phyloP scores from a whole-genome alignment of 371 early-diverging fungal genomes.

The Apophysomyces trapeziformis region DNA sequence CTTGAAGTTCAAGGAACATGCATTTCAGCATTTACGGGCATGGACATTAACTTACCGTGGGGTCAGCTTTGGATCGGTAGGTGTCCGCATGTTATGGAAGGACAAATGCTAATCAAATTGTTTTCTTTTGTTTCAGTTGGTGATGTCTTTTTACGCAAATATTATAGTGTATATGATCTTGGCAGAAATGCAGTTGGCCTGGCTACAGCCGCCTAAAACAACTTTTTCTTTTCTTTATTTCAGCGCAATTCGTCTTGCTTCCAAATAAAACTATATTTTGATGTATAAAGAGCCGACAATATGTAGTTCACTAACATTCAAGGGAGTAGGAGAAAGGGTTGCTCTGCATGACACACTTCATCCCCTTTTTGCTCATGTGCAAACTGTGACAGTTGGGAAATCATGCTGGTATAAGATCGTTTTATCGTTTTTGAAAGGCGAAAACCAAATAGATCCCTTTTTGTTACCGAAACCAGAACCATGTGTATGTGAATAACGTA shows the following conservation, averaged over 20 bases:
- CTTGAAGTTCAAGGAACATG: slow-evolving; percentile 82
- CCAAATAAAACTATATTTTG: too few species aligned
- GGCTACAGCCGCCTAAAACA: slow-evolving; percentile 33
- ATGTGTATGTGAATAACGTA: too few species aligned
- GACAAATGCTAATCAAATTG: neutral
- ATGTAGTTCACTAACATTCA: too few species aligned
- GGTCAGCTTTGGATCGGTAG: slow-evolving; percentile 53
- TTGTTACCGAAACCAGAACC: neutral
- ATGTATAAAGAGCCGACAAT: too few species aligned
- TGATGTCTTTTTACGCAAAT: slow-evolving; percentile 92
- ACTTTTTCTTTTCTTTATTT: slow-evolving; percentile 9
- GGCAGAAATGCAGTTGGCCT: slow-evolving; percentile 90
- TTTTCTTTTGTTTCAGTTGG: slow-evolving; percentile 59
- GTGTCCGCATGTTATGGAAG: neutral
- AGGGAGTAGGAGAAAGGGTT: too few species aligned
- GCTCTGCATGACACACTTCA: too few species aligned
- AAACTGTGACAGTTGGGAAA: neutral
- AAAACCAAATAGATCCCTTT: slow-evolving; percentile 62
- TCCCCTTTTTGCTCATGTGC: neutral
- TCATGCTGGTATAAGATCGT: neutral
- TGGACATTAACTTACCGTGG: slow-evolving; percentile 79
- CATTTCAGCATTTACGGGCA: slow-evolving; percentile 92
- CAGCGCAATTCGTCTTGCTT: too few species aligned
- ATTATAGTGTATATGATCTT: slow-evolving; percentile 88
- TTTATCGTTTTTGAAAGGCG: slow-evolving; percentile 56